Evolutionary conservation across 805 yeast genomes (phyloP), one percentile per base, ranked within the genome.

Genomic region (Metschnikowia colocasiae): DNA sequence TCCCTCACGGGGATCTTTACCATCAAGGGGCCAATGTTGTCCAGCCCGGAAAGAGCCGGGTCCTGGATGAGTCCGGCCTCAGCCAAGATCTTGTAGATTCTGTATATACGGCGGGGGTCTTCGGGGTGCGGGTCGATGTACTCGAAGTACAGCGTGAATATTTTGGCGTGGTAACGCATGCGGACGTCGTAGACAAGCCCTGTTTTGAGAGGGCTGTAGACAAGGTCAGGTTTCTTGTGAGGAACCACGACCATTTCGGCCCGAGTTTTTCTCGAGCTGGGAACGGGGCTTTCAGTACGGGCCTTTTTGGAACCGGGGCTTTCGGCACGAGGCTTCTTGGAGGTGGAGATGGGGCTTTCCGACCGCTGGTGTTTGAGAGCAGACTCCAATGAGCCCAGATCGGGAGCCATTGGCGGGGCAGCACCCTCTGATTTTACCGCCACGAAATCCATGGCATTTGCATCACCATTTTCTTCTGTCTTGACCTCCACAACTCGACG

Each of bases 101-200:
- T 78, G 67, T 91, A 94, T 31, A 92, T 91, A 56, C 99, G 81
- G 52, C 99, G 78, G 9, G 99, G 99, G 62, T 94, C 99, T 64
- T 94, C 99, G 4, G 99, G 99, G 63, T 94, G 99, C 2, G 98
- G 99, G 62, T 94, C 99, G 44, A 92, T 88, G 66, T 92, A 92
- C 64, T 92, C 97, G 58, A 81, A 87, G 56, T 92, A 88, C 1
- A 94, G 85, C 3, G 96, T 88, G 68, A 87, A 91, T 45, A 94
- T 84, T 62, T 90, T 88, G 33, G 97, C 96, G 64, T 94, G 99
- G 65, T 92, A 94, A 52, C 99, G 77, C 98, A 94, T 94, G 53
- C 98, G 76, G 18, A 90, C 97, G 64, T 94, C 99, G 67, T 94
- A 94, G 49, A 95, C 92, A 6, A 94, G 70, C 0, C 99, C 99